Base-by-base conservation (phyloP, 805 yeast genomes). In the Kluyveromyces nonfermentans region DNA sequence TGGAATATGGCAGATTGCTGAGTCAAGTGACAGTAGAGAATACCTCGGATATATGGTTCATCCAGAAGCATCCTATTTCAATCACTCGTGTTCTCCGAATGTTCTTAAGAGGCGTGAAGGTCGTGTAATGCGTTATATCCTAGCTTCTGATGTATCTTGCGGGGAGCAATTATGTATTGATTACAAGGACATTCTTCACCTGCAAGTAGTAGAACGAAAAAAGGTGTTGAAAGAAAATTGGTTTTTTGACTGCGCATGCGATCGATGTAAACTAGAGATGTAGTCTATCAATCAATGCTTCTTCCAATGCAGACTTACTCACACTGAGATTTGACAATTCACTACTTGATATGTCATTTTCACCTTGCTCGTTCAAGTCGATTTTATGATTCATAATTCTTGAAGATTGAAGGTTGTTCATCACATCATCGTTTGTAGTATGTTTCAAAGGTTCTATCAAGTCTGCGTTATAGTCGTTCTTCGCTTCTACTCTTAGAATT, bases 11-110 rank as follows among this genome's bases (percentile, higher is more conserved):
- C 76, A 80, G 40, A 59, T 63, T 2, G 60, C 50, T 6, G 62
- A 56, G 3, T 65, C 65, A 1, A 51, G 60, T 9, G 82, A 75
- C 46, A 71, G 70, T 33, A 57, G 60, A 43, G 82, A 77, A 46
- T 78, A 73, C 50, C 66, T 78, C 41, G 87, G 87, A 0, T 77
- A 77, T 49, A 71, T 75, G 33, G 69, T 80, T 2, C 75, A 69
- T 46, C 83, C 85, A 1, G 70, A 73, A 22, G 85, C 81, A 0
- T 80, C 86, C 2, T 80, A 67, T 51, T 80, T 80, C 68, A 80
- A 80, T 53, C 86, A 80, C 56, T 75, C 82, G 3, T 80, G 86
- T 57, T 57, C 52, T 1, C 82, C 82, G n/a, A 78, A 77, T 48
- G 49, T 80, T 17, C 54, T 53, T 12, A 80, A 78, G 49, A 55